Base-by-base conservation (phyloP, 306 rosid species). In the Neltuma alba region DNA sequence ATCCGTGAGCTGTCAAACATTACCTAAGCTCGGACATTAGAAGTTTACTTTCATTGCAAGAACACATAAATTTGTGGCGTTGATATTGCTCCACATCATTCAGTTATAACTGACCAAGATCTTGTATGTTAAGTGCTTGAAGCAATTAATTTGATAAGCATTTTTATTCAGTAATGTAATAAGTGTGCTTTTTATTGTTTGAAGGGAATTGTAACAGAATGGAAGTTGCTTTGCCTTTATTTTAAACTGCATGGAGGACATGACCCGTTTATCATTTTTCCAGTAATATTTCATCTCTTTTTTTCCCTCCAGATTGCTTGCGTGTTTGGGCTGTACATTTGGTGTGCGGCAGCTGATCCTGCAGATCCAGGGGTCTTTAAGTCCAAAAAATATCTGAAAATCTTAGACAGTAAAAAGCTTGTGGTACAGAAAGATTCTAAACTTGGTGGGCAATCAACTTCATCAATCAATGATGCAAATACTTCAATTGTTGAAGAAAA, bases 331-430 rank as follows among this genome's bases (percentile, higher is more conserved):
- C 96, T 95, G 38, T 95, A 92, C 80, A 85, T 92, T 77, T 95
- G 99, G 99, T 92, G 99, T 33, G 96, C 99, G 21, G 98, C 97
- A 50, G 95, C 99, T 27, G 99, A 95, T 87, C 99, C 99, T 14
- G 99, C 96, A 4, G 99, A 95, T 87, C 83, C 89, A 8, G 98
- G 99, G 83, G 99, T 95, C 72, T 95, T 95, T 74, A 92, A 86
- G 84, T 95, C 99, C 42, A 95, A 92, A 77, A 92, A 91, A 80
- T 92, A 95, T 82, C 89, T 89, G 37, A 80, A 91, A 50, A 78
- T 89, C 80, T 89, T 83, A 1, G 92, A 87, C 6, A 52, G 72
- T 70, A 92, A 72, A 82, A 91, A 89, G 85, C 83, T 67, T 81
- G 81, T 84, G 27, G 79, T 79, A 47, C 75, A 78, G 27, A 90